phyloP scores from a whole-genome alignment of 257 asterid genomes.

The Solanum acaule region DNA sequence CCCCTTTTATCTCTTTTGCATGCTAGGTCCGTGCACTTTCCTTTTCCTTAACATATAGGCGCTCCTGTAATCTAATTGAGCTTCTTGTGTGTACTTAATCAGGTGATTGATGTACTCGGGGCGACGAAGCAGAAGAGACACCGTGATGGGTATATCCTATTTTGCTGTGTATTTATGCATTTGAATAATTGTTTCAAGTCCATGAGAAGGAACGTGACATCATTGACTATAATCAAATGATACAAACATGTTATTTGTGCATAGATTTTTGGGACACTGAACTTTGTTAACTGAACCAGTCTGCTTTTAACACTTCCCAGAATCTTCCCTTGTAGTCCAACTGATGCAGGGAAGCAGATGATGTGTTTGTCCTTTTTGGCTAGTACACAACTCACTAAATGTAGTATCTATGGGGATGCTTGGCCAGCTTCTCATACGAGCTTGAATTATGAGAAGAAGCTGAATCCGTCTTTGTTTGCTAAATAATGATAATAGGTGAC shows the following conservation, averaged over 20 bases:
- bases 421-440: not conserved
- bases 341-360: not conserved
- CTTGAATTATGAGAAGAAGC: not conserved
- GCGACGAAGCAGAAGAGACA: conserved; percentile 69
- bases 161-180: not conserved
- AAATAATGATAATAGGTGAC: not conserved
- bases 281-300: not conserved
- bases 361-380: not conserved
- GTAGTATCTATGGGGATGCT: not conserved
- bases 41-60: not conserved
- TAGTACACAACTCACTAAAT: not conserved
- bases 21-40: not conserved
- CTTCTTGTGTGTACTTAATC: not conserved
- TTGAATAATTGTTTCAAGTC: not conserved
- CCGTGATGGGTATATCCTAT: conserved; percentile 64
- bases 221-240: not conserved
- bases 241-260: not conserved
- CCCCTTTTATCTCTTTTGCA: not conserved
- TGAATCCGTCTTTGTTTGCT: not conserved
- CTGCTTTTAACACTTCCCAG: not conserved
- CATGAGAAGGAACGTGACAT: not conserved
- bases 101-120: conserved; percentile 82
- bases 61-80: conserved; percentile 3
- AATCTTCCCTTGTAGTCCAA: not conserved
- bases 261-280: not conserved